These are phyloP conservation scores for Leccinum obscurum DNA, from an alignment of 768 basidiomycete genomes.

Conservation along the genomic window DNA sequence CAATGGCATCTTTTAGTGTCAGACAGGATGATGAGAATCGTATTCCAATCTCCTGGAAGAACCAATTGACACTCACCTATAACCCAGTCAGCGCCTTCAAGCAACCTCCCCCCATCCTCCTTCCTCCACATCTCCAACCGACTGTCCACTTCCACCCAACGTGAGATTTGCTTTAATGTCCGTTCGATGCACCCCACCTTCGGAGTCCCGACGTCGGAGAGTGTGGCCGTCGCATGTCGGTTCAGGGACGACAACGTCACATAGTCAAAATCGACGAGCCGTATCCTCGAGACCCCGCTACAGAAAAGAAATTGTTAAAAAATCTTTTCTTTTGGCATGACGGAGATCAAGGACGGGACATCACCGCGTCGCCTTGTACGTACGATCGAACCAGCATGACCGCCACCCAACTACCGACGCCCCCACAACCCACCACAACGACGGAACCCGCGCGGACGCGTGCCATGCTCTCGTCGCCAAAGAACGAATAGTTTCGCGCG, in stretches of 20 bases:
- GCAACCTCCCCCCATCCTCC: slow-evolving; percentile 68
- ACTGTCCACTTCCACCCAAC: slow-evolving; percentile 87
- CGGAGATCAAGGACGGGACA: not conserved
- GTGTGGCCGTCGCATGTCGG: slow-evolving; percentile 85
- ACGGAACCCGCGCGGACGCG: slow-evolving; percentile 74
- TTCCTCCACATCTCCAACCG: slow-evolving; percentile 85
- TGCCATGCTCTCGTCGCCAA: slow-evolving; percentile 86
- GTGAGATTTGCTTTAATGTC: slow-evolving; percentile 67
- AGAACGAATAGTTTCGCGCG: slow-evolving; percentile 92
- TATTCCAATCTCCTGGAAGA: not conserved
- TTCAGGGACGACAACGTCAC: slow-evolving; percentile 95
- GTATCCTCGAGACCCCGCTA: slow-evolving; percentile 74
- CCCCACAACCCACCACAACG: slow-evolving; percentile 92
- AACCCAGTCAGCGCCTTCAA: slow-evolving; percentile 93
- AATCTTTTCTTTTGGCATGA: not conserved
- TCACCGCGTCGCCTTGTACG: slow-evolving; percentile 32
- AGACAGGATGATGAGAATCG: slow-evolving; percentile 9
- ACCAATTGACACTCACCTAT: slow-evolving; percentile 55
- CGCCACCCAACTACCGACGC: slow-evolving; percentile 95
- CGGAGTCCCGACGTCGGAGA: slow-evolving; percentile 90
- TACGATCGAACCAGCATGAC: slow-evolving; percentile 92
- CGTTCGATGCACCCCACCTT: slow-evolving; percentile 82
- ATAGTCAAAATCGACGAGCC: slow-evolving; percentile 93
- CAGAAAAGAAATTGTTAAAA: not conserved
- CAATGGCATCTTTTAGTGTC: slow-evolving; percentile 77